Evolutionary conservation across 176 grass and related monocot species (phyloP), one percentile per base, ranked within the genome.

Genomic region (Carex parvula): DNA sequence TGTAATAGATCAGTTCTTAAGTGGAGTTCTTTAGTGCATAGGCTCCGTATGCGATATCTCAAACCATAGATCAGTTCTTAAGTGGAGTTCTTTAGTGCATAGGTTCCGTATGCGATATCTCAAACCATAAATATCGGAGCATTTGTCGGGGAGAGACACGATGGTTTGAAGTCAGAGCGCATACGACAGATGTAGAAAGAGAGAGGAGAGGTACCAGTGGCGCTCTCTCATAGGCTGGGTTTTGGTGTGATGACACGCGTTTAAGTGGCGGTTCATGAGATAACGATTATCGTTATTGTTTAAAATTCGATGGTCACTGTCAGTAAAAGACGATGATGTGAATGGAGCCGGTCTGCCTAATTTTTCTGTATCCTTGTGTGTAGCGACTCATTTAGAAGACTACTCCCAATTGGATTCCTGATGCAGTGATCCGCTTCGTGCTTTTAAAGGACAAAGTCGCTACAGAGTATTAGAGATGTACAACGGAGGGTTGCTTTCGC

Each of bases 241-340:
- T 2, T 10, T 12, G 79, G 21, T 77, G 76, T 46, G 22, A 60
- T 81, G 76, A 84, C 89, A 82, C 85, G 76, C 83, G 89, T 86
- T 53, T 11, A 3, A 3, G 60, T 29, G 16, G 9, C 4, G 20
- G 64, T 20, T 10, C 14, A 44, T 80, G n/a, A 18, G 35, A 70
- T 41, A 37, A 35, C 46, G 14, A 58, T 52, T 77, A 77, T 41
- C 56, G 17, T 42, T 24, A 37, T 37, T 6, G n/a, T 84, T 58
- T 70, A 37, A 41, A 72, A 72, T 74, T 74, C 24, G 10, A 17
- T 73, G 26, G 65, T 84, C 82, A 55, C 48, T 84, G 1, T 84
- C 48, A 18, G 48, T 35, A 33, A 32, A 53, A 70, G 41, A 71
- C 9, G 39, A 18, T 4, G 42, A 52, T 52, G 70, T n/a, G 7